Evolutionary conservation across 441 rosid species (phyloP), one percentile per base, ranked within the genome.

Genomic region (Sinapis alba): DNA sequence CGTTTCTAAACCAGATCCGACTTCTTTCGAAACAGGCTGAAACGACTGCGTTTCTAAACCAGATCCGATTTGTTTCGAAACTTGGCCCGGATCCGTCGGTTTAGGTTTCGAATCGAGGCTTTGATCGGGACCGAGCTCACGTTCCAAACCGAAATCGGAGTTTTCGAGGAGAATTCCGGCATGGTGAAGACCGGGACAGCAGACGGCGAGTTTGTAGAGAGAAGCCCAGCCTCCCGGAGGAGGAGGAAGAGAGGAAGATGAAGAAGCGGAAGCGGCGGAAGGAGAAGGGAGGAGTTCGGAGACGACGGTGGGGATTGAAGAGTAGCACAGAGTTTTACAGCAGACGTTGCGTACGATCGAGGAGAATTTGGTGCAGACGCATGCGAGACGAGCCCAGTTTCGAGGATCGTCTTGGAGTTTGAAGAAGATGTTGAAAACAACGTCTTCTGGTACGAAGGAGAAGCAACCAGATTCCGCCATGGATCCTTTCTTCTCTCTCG

Each of bases 121-220:
- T 24, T 83, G 80, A 43, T 91, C 91, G 9, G 94, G 94, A 64
- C 97, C 99, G 51, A 95, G 83, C 69, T 95, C 98, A 45, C 93
- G 97, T 57, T 93, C 93, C 53, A 93, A 83, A 69, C 98, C 99
- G 76, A 96, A 96, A 80, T 96, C 97, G 36, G 99, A 90, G 86
- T 91, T 84, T 47, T 96, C 97, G 3, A 95, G 93, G 72, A 93
- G 92, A 69, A 93, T 83, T 56, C 99, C 99, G 18, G 97, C 79
- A 84, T 88, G 97, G 83, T 66, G 82, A 75, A 87, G 91, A 32
- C 98, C 99, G 7, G 97, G 98, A 74, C 98, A 95, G 80, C 95
- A 95, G 61, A 95, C 91, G 65, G 94, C 78, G 62, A 95, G 91
- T 83, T 88, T 95, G 78, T 80, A 75, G 53, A 95, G 97, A 69